Conservation (phyloP, 139 green algal species). For the Volvox africanus region DNA sequence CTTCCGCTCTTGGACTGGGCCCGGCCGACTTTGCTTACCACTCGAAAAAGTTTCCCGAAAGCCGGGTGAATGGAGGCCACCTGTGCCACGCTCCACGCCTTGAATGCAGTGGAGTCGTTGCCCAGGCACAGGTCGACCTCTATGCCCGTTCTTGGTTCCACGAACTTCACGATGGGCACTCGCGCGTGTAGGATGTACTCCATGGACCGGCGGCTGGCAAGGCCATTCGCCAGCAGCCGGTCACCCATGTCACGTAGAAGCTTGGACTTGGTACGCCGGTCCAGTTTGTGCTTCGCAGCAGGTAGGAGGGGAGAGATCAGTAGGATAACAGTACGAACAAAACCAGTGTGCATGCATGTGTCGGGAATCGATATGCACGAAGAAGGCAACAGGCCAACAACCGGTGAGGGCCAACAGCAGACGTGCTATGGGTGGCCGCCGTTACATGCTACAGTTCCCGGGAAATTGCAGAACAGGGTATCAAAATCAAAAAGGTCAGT, state of each 20-base stretch:
- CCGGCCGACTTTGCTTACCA: background rate
- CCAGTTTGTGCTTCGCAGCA: conserved; percentile 3
- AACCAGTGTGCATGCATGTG: no score
- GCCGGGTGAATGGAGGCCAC: conserved; percentile 49
- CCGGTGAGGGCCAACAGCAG: no score
- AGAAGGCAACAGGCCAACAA: no score
- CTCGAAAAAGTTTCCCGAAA: conserved; percentile 48
- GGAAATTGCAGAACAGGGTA: no score
- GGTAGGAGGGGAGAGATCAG: no score
- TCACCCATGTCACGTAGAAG: conserved; percentile 14
- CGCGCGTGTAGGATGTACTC: conserved; percentile 71
- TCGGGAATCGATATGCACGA: no score
- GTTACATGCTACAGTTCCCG: no score
- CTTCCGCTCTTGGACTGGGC: no score
- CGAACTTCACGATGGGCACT: conserved; percentile 83
- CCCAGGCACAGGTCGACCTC: conserved; percentile 70
- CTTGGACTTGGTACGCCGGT: background rate
- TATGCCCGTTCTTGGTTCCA: conserved; percentile 24
- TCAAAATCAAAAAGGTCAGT: no score
- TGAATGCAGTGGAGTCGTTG: conserved; percentile 58
- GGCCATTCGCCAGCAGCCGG: background rate
- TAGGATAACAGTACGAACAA: no score
- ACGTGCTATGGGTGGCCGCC: no score
- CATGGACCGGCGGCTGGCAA: background rate
- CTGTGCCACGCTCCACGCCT: conserved; percentile 56